A percentile compares a stretch with the other conserved stretches of the same genome.
Evolutionary conservation across 2,329 filamentous ascomycete species (phyloP).

Genomic region (Cladobotryum mycophilum): DNA sequence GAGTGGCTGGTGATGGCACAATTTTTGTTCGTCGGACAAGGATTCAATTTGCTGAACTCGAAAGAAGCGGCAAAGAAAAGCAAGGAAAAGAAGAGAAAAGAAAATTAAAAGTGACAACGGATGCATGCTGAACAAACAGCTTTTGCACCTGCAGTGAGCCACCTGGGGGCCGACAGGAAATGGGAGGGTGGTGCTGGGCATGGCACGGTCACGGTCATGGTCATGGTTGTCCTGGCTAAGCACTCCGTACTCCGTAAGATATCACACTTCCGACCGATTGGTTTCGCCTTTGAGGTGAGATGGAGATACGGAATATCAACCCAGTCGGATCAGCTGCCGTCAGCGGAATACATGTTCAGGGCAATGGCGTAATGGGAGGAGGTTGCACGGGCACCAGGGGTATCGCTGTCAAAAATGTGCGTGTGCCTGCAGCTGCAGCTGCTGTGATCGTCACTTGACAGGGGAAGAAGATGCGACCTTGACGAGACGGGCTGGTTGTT

Average conservation of each 20-base stretch:
- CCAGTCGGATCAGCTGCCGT: too few species aligned
- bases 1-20: constrained; percentile 14
- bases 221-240: too few species aligned
- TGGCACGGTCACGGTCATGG: too few species aligned
- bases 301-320: too few species aligned
- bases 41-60: background rate
- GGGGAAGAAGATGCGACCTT: constrained; percentile 5
- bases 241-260: too few species aligned
- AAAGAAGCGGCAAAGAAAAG: too few species aligned
- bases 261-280: too few species aligned
- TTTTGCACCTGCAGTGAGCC: background rate
- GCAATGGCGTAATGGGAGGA: too few species aligned
- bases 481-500: background rate
- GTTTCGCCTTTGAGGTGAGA: too few species aligned
- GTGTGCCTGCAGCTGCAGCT: constrained; percentile 10
- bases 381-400: constrained; percentile 9
- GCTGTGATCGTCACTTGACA: constrained; percentile 12
- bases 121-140: background rate
- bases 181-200: too few species aligned
- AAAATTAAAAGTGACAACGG: background rate
- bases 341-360: too few species aligned
- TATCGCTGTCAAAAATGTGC: background rate
- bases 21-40: background rate
- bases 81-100: too few species aligned
- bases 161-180: background rate